Conservation (phyloP, 2,329 filamentous ascomycete species). For the Shiraia bambusicola region DNA sequence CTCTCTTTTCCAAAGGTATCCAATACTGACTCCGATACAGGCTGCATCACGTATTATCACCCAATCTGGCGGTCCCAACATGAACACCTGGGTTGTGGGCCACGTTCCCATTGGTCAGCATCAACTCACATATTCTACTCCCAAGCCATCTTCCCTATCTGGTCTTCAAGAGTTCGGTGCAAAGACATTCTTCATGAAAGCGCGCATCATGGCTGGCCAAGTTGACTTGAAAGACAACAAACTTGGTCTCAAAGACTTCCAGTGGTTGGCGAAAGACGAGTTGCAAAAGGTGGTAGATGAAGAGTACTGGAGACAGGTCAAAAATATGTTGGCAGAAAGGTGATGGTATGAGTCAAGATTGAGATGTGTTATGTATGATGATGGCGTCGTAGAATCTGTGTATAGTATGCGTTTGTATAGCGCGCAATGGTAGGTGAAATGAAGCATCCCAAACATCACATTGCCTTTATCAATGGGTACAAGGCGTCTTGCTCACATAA, state of each 20-base stretch:
- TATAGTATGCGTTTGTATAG: background rate
- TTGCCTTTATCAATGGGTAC: background rate
- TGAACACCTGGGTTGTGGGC: conserved; percentile 98
- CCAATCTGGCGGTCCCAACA: conserved; percentile 81
- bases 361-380: background rate
- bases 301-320: conserved; percentile 72
- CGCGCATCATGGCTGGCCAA: conserved; percentile 95
- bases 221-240: conserved; percentile 73
- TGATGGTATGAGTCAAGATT: conserved; percentile 43
- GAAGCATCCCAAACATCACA: background rate
- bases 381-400: background rate
- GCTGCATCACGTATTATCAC: conserved; percentile 77
- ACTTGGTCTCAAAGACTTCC: conserved; percentile 76
- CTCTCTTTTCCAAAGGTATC: background rate
- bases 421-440: background rate
- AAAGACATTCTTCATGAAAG: conserved; percentile 96
- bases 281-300: conserved; percentile 65
- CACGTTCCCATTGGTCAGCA: conserved; percentile 85
- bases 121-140: conserved; percentile 57
- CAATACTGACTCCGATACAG: conserved; percentile 51
- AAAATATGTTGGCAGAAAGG: conserved; percentile 80
- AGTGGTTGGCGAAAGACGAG: conserved; percentile 92
- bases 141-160: conserved; percentile 7
- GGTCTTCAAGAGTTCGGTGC: conserved; percentile 59
- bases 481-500: background rate